Evolutionary conservation across 176 grass and related monocot species (phyloP).

Genomic region (Rhynchospora pubera): DNA sequence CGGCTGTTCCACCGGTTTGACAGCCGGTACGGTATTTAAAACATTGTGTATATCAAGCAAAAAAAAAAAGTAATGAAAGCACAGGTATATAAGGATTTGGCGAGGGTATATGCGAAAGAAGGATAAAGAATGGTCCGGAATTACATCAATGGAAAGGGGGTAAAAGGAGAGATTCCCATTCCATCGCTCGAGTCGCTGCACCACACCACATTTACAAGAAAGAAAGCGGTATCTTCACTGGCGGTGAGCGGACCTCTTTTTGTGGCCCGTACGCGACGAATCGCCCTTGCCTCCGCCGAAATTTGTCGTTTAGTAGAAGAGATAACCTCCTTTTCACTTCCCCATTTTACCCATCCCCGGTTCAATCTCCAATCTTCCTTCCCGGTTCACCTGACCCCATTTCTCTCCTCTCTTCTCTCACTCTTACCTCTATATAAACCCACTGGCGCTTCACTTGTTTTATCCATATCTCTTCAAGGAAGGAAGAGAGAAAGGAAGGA

Average conservation of each 20-base stretch:
- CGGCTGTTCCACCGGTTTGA: too few species aligned
- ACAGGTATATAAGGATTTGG: background rate
- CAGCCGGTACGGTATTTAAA: too few species aligned
- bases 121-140: background rate
- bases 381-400: background rate
- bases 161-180: background rate
- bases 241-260: background rate
- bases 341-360: slow-evolving; percentile 17
- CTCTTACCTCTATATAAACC: slow-evolving; percentile 1
- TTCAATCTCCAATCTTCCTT: background rate
- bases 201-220: background rate
- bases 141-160: background rate
- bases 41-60: too few species aligned
- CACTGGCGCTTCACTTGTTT: background rate
- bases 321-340: background rate
- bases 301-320: slow-evolving; percentile 7
- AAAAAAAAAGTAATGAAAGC: background rate
- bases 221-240: slow-evolving; percentile 6
- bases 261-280: slow-evolving; percentile 23
- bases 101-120: background rate
- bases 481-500: background rate
- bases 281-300: slow-evolving; percentile 21
- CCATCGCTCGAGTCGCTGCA: slow-evolving; percentile 1
- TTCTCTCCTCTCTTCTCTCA: background rate
- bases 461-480: slow-evolving; percentile 4